Percentiles rank a stretch among this genome's conserved stretches.
These are phyloP conservation scores for Intubia oerlemansii DNA, from an alignment of 2,329 filamentous ascomycete genomes.

Conservation along the genomic window DNA sequence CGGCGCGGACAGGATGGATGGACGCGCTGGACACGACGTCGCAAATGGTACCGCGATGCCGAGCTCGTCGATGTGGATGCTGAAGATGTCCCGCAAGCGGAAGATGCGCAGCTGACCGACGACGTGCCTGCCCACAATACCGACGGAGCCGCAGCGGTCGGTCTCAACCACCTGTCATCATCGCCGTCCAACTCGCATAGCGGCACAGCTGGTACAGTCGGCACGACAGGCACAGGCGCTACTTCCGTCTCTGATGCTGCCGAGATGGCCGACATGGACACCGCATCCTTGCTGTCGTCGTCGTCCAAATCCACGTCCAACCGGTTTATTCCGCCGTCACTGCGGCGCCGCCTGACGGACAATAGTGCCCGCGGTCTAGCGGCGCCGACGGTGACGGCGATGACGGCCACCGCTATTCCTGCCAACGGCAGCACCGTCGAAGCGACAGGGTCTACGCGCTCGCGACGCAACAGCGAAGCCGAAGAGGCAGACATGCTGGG, in stretches of 20 bases:
- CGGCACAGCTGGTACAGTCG: conserved; percentile 1
- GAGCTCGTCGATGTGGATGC: conserved; percentile 62
- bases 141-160: background rate
- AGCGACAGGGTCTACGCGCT: conserved; percentile 14
- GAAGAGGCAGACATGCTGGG: conserved; percentile 20
- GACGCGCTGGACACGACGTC: conserved; percentile 77
- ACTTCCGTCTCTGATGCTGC: conserved; percentile 8
- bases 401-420: background rate
- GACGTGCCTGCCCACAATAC: conserved; percentile 20
- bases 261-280: conserved; percentile 18
- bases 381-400: conserved; percentile 3
- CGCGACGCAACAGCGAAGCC: conserved; percentile 20
- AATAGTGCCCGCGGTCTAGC: conserved; percentile 3
- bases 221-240: conserved; percentile 1
- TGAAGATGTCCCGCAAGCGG: conserved; percentile 9
- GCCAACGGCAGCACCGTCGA: conserved; percentile 7
- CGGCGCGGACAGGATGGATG: conserved; percentile 72
- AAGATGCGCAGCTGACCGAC: conserved; percentile 14
- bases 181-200: conserved; percentile 2
- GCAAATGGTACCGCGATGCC: conserved; percentile 94
- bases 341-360: conserved; percentile 17
- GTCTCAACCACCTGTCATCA: too few relatives aligned
- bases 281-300: conserved; percentile 24
- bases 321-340: conserved; percentile 18
- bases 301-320: conserved; percentile 19